phyloP scores from a whole-genome alignment of 306 rosid genomes.

The Citrullus mucosospermus region DNA sequence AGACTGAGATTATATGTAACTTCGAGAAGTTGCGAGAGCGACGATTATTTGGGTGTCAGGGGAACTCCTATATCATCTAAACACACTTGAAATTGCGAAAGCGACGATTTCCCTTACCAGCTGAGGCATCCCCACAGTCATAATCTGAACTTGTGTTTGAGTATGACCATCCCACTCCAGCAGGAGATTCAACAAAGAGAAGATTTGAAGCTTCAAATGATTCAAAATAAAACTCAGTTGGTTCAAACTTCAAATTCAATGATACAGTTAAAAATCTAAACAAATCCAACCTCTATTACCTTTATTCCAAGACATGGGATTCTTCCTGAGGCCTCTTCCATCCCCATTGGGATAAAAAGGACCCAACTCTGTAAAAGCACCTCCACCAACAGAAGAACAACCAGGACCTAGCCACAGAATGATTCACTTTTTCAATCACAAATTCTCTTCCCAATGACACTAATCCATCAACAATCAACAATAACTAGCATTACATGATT shows the following conservation, averaged over 20 bases:
- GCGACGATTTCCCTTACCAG: constrained; percentile 32
- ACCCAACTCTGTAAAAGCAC: constrained; percentile 91
- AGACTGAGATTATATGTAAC: too few species aligned
- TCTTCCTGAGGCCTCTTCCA: constrained; percentile 61
- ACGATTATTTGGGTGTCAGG: too few species aligned
- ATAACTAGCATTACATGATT: neutral
- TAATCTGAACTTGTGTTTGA: constrained; percentile 81
- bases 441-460: neutral
- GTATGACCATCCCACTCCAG: constrained; percentile 97
- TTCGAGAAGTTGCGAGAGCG: neutral
- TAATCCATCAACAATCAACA: neutral
- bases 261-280: too few species aligned
- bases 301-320: constrained; percentile 69
- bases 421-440: neutral
- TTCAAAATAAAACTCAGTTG: neutral
- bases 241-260: neutral
- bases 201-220: constrained; percentile 55
- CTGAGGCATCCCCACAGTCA: constrained; percentile 49
- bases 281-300: constrained; percentile 21
- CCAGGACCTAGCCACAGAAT: constrained; percentile 58
- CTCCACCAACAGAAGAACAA: constrained; percentile 88
- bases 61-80: neutral
- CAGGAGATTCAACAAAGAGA: constrained; percentile 88
- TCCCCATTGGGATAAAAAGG: constrained; percentile 74
- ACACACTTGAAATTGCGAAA: neutral